Base-by-base conservation (phyloP, 2,329 filamentous ascomycete species). In the Monilinia aucupariae region DNA sequence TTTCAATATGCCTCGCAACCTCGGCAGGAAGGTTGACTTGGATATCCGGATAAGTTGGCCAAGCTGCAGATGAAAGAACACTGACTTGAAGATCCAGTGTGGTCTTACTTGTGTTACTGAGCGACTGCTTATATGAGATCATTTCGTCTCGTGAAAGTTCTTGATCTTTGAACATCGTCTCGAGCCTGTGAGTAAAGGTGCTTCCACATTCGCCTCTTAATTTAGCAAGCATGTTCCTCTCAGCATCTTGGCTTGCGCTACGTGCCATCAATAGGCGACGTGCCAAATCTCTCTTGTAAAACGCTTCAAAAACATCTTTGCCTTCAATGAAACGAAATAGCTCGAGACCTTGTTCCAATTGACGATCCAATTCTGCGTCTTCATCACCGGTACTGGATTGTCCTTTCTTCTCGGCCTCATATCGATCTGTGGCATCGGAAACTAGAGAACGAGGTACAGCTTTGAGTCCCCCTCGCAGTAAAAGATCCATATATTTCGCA, bases 121-220 rank as follows among this genome's bases (percentile, higher is more conserved):
- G 65, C 9, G 76, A 92, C 75, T 76, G 82, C 75, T 89, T 94
- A 78, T 96, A 99, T 0, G 89, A 85, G n/a, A 82, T 78, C 88
- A 97, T 96, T 74, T 97, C 93, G 70, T 97, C 94, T 65, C 89
- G 89, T 15, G 90, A 90, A 25, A 97, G 82, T 73, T 97, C 92
- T 75, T 97, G 91, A 72, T 99, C 94, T 75, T 96, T 96, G 80
- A 99, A 99, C 94, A 99, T 99, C 66, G 93, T 91, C 76, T 99
- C 96, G 0, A 99, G 81, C 71, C 99, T 99, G 73, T 96, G 92
- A 0, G 94, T 99, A 74, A 99, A 97, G 69, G 85, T 90, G 17
- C 90, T 89, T 47, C 94, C 94, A 73, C 94, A 99, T 78, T 99
- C 94, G 68, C 87, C 89, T 77, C 94, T 93, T 34, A 99, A 81